Percentiles rank a stretch among this genome's conserved stretches.
Evolutionary conservation across 148 eudicot genomes (phyloP).

Genomic region (Pharnaceum exiguum): DNA sequence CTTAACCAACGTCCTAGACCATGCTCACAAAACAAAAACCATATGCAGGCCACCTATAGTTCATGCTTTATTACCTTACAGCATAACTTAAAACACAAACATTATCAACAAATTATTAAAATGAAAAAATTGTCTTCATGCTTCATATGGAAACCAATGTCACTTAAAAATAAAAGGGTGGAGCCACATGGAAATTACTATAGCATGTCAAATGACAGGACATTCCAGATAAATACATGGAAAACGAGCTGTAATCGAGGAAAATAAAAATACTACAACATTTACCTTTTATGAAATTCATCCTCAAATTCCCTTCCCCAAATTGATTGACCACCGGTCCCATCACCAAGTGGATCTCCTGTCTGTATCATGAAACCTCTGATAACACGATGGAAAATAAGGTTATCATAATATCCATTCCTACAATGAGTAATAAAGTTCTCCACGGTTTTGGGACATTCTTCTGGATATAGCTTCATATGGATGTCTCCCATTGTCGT

Average conservation of each 20-base stretch:
- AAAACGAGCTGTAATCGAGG: background rate
- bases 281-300: constrained; percentile 96
- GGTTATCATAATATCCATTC: constrained; percentile 95
- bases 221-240: background rate
- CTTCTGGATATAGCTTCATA: constrained; percentile 97
- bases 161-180: no score
- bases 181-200: no score
- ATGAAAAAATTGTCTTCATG: no score
- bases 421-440: constrained; percentile 97
- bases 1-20: no score
- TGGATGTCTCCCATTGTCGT: constrained; percentile 96
- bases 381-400: constrained; percentile 95
- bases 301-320: constrained; percentile 99
- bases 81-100: no score
- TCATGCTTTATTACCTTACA: no score
- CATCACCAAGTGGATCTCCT: constrained; percentile 99
- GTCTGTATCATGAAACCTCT: constrained; percentile 98
- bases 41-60: no score
- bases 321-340: constrained; percentile 99
- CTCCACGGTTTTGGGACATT: constrained; percentile 98
- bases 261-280: no score
- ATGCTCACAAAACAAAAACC: no score
- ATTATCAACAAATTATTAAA: no score
- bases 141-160: no score
- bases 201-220: background rate